Evolutionary conservation across 768 basidiomycete species (phyloP), one percentile per base, ranked within the genome.

Genomic region (Pleurotus ostreatus): DNA sequence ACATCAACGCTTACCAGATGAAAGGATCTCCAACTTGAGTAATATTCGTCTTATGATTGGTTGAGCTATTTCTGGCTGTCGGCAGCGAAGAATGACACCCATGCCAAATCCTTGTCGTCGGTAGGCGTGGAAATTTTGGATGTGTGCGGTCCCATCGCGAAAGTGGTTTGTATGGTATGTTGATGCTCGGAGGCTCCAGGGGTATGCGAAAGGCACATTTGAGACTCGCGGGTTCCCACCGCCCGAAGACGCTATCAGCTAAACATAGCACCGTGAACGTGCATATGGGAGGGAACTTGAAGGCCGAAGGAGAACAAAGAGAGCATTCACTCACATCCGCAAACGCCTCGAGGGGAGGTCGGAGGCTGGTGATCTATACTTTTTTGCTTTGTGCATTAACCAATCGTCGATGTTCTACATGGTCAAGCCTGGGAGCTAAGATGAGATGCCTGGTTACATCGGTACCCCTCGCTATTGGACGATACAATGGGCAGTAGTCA

Each of bases 41-140:
- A 53, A 53, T 53, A 18, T 13, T 12, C 38, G 13, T 20, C 9
- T 37, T 53, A 9, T 53, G 51, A 40, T 53, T 53, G 51, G 51
- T 39, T 23, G 37, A 25, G 46, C 22, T 15, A 15, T 18, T 23
- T 20, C 39, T 39, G 51, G 16, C 15, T 9, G 51, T n/a, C 15
- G 51, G 38, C 37, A 25, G 39, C 37, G 15, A 20, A 38, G 16
- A 51, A 16, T 13, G 5, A 22, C 39, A 41, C 15, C 39, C 51
- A 38, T 20, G 11, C 37, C 38, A 53, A 39, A 53, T 39, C 51
- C 51, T 18, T 25, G 38, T 39, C 38, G 37, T 30, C 38, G 51
- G 51, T 20, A 53, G 18, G 51, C 51, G 51, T 53, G 51, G 51
- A 53, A 53, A 34, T 34, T 34, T 2, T 34, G 22, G 6, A 13